These are phyloP conservation scores for Saccharomycopsis crataegensis DNA, from an alignment of 1,139 yeast genomes.

Conservation along the genomic window DNA sequence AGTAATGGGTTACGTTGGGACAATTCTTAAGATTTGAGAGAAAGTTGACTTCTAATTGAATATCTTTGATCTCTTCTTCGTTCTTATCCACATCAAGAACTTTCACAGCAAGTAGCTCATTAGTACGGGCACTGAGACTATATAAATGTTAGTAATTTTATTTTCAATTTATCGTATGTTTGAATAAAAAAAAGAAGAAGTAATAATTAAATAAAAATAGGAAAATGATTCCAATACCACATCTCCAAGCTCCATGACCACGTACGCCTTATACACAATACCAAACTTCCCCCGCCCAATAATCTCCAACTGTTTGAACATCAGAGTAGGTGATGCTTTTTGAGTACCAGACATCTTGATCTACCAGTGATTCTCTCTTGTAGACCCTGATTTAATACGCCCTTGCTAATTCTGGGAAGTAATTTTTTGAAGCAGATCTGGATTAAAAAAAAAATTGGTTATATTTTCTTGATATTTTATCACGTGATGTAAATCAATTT, in stretches of 20 bases:
- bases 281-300: conserved; percentile 97
- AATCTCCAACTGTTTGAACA: conserved; percentile 76
- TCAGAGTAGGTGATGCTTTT: conserved; percentile 16
- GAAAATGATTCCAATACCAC: not conserved
- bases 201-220: not conserved
- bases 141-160: not conserved
- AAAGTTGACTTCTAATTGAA: conserved; percentile 87
- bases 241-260: conserved; percentile 11
- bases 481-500: too few relatives aligned
- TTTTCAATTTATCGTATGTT: not conserved
- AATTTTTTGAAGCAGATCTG: too few relatives aligned
- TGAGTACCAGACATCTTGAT: not conserved
- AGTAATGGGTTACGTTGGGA: conserved; percentile 89
- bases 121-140: conserved; percentile 23
- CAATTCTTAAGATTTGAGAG: conserved; percentile 73
- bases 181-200: not conserved
- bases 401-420: too few relatives aligned
- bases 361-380: not conserved
- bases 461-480: too few relatives aligned
- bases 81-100: conserved; percentile 88
- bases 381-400: too few relatives aligned
- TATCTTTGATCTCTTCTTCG: conserved; percentile 91
- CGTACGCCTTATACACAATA: conserved; percentile 79
- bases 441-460: too few relatives aligned
- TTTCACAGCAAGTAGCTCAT: conserved; percentile 84